Conservation (phyloP, 208 protist species). For the Crithidia acanthocephali region DNA sequence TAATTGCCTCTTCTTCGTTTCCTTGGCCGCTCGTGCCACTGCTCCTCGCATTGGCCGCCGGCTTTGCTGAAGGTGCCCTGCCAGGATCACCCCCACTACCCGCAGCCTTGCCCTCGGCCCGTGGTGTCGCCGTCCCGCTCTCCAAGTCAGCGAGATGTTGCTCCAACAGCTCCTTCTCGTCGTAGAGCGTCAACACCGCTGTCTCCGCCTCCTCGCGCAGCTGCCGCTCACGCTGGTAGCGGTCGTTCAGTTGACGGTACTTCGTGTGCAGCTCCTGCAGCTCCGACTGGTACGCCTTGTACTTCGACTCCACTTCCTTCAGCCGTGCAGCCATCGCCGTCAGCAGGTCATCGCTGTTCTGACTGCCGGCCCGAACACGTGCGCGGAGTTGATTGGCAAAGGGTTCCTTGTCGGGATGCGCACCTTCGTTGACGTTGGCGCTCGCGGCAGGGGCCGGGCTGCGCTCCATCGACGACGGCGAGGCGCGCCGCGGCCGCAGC, state of each 20-base stretch:
- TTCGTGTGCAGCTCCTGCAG: slow-evolving; percentile 76
- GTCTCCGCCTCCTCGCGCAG: slow-evolving; percentile 73
- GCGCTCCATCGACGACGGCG: slow-evolving; percentile 12
- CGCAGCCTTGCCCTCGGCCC: background rate
- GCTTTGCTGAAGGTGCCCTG: background rate
- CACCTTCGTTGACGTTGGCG: background rate
- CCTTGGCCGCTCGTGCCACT: background rate
- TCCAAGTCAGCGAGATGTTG: slow-evolving; percentile 50
- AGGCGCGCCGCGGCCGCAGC: slow-evolving; percentile 31
- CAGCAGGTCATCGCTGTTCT: slow-evolving; percentile 61
- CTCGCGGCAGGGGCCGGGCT: background rate
- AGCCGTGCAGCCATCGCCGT: slow-evolving; percentile 76
- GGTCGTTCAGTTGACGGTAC: slow-evolving; percentile 53
- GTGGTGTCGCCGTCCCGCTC: background rate
- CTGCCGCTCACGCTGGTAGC: slow-evolving; percentile 54
- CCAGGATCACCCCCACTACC: no score
- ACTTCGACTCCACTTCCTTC: slow-evolving; percentile 66
- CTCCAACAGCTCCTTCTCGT: slow-evolving; percentile 75
- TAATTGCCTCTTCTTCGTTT: background rate
- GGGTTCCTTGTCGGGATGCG: slow-evolving; percentile 24
- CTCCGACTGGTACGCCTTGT: slow-evolving; percentile 72
- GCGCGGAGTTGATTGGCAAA: slow-evolving; percentile 64
- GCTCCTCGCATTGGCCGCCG: background rate
- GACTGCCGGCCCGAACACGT: slow-evolving; percentile 36
- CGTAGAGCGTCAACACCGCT: slow-evolving; percentile 68